Percentiles rank a stretch among this genome's conserved stretches.
Conservation (phyloP, 169 alveolate genomes). For the Cryptosporidium sp. region DNA sequence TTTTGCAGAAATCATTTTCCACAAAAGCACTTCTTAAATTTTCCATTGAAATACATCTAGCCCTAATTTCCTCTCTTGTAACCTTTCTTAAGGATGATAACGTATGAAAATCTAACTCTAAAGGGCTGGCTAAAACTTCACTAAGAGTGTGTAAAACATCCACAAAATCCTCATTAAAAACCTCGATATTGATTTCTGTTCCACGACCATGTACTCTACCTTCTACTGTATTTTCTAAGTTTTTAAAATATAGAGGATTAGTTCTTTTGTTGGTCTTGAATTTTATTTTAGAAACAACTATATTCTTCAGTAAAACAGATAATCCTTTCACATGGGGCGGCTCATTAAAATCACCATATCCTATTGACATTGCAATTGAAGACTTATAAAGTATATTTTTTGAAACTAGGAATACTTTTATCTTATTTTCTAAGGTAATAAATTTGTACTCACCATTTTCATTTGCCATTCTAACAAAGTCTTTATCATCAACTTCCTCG, state of each 20-base stretch:
- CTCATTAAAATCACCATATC: constrained; percentile 45
- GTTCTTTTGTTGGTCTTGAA: neutral
- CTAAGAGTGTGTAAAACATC: constrained; percentile 19
- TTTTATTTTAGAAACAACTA: constrained; percentile 36
- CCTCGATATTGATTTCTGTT: constrained; percentile 24
- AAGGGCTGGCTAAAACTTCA: neutral
- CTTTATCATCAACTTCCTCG: constrained; percentile 26
- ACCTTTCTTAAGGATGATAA: neutral
- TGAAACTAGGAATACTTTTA: constrained; percentile 43
- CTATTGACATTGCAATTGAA: constrained; percentile 19
- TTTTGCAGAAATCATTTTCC: neutral
- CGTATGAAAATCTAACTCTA: neutral
- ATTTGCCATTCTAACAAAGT: constrained; percentile 19
- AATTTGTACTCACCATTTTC: constrained; percentile 36
- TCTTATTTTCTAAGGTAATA: constrained; percentile 32
- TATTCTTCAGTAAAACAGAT: constrained; percentile 28
- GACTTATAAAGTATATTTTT: constrained; percentile 44
- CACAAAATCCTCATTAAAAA: constrained; percentile 47
- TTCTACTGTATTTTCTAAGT: constrained; percentile 18
- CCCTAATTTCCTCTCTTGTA: constrained; percentile 36
- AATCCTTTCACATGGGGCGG: constrained; percentile 10
- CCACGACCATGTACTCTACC: constrained; percentile 11
- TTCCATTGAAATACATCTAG: neutral
- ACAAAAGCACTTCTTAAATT: neutral
- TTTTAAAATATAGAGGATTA: constrained; percentile 39